Base-by-base conservation (phyloP, 805 yeast genomes). In the Metschnikowia gruessii region DNA sequence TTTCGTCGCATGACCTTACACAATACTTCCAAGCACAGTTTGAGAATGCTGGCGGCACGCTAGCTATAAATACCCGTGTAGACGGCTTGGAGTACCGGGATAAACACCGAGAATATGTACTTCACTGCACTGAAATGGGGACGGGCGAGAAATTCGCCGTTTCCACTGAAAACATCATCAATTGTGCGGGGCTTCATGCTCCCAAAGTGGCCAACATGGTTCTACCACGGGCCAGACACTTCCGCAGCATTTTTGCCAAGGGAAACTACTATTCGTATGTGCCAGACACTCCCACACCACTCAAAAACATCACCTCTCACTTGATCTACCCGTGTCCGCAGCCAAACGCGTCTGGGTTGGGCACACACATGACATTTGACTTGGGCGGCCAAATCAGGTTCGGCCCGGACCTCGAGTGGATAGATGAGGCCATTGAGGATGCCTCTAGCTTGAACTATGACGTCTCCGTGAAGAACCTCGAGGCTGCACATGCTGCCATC, bases 331-430 rank as follows among this genome's bases (percentile, higher is more conserved):
- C 97, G 1, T 84, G 88, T 46, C 75, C 83, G 1, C 81, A 83
- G n/a, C 76, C 76, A 6, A 77, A 80, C 43, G 77, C 82, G 0
- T 75, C 85, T n/a, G 86, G 95, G 0, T 69, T 91, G 46, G 97
- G 97, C 0, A 87, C 94, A 0, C 97, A 90, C 68, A 66, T 91
- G 51, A 90, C 97, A 0, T 68, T 91, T 26, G 95, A 87, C 57
- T 65, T 90, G 45, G 90, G 86, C 3, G 94, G 95, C 0, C 83
- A 82, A 54, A 66, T 90, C 22, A 76, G 79, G 52, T 90, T 90
- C 61, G 97, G 97, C 0, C 97, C 97, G 0, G 96, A 91, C 61
- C 64, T 88, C 34, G 94, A 89, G 62, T 89, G 95, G 87, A 80
- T 86, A 1, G 77, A 75, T 28, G 51, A 45, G 11, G 13, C 31